Evolutionary conservation across 1,139 yeast species (phyloP).

Genomic region (Yamadazyma siamensis): DNA sequence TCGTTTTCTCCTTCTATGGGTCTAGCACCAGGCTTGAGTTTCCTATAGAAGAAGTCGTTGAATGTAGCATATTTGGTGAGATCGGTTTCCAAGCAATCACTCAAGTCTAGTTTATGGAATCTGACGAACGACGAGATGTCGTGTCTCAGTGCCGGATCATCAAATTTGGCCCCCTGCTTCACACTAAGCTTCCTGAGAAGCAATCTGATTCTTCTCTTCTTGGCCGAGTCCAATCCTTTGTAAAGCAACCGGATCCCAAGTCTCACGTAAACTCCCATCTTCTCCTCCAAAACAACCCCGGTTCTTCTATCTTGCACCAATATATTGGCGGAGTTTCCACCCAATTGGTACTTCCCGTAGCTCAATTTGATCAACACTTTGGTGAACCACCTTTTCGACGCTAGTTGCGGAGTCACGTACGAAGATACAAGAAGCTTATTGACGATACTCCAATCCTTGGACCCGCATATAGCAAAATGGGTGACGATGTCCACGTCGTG

Average conservation of each 20-base stretch:
- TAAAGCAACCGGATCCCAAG: constrained; percentile 82
- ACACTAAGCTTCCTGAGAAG: constrained; percentile 64
- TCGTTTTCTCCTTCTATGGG: constrained; percentile 57
- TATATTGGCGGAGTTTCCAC: constrained; percentile 90
- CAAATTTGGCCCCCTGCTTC: constrained; percentile 84
- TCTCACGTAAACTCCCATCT: constrained; percentile 85
- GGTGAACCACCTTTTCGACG: constrained; percentile 86
- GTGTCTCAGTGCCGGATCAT: constrained; percentile 57
- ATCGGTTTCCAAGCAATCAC: constrained; percentile 58
- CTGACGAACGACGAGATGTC: constrained; percentile 76
- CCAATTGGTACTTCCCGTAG: constrained; percentile 83
- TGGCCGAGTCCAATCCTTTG: constrained; percentile 62
- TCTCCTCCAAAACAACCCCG: constrained; percentile 86
- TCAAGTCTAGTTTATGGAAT: constrained; percentile 73
- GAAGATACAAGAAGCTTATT: constrained; percentile 63
- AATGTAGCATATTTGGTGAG: constrained; percentile 60
- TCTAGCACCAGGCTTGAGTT: constrained; percentile 68
- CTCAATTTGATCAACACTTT: constrained; percentile 79
- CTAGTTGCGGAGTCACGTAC: constrained; percentile 77
- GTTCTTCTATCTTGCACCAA: constrained; percentile 88
- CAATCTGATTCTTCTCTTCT: constrained; percentile 51
- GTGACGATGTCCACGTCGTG: constrained; percentile 69
- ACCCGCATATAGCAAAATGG: constrained; percentile 85
- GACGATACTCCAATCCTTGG: constrained; percentile 72
- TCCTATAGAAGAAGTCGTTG: constrained; percentile 86